Base-by-base conservation (phyloP, 306 rosid species). In the Crotalaria pallida region DNA sequence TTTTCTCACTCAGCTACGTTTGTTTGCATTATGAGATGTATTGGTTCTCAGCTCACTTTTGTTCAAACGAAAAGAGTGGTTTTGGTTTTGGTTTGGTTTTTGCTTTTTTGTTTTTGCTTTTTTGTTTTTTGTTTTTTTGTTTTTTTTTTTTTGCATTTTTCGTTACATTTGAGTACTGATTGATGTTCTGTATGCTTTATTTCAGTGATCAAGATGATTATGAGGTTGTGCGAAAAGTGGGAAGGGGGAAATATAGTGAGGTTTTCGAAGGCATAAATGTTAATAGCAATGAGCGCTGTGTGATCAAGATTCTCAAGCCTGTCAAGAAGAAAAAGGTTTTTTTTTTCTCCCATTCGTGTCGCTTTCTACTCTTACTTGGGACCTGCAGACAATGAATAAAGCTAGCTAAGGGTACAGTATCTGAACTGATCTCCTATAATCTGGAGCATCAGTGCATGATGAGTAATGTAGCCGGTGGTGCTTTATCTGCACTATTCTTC, bases 231-330 rank as follows among this genome's bases (percentile, higher is more conserved):
- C 80, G 97, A 50, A 92, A 92, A 73, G 93, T 92, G 17, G 97
- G 97, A 75, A 87, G 97, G 78, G 96, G 97, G 75, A 92, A 92
- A 61, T 92, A 92, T 81, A 92, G 97, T 53, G 97, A 92, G 77
- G 97, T 92, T 17, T 89, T 92, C 16, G 97, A 92, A 65, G 97
- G 97, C 62, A 88, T 92, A 45, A 88, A 88, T 78, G 89, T 92
- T 69, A 88, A 84, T 33, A 85, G 79, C 85, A 89, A 82, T 24
- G 97, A 92, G 81, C 85, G 89, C 55, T 92, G 97, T 76, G 62
- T 89, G 55, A 92, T 92, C 87, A 92, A 92, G 89, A 92, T 92
- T 76, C 91, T 92, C 53, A 92, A 92, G 87, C 97, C 97, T 65
- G 97, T 92, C 2, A 92, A 92, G 91, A 92, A 92, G 58, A 92